Evolutionary conservation across 2,329 filamentous ascomycete genomes (phyloP).

Genomic region (Cytospora piceae): DNA sequence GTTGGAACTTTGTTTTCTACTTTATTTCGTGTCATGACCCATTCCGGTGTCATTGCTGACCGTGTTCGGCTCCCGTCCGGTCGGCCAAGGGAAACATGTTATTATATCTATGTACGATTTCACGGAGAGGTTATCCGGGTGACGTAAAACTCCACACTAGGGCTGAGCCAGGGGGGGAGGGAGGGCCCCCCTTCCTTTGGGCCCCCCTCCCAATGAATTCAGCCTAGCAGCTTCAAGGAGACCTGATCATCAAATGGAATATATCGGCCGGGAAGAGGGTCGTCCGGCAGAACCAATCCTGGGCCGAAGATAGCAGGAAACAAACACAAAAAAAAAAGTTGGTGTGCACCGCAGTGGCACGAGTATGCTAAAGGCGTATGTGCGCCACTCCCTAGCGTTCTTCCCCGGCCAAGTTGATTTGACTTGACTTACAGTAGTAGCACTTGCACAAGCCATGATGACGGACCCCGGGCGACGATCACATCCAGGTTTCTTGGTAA

Average conservation of each 20-base stretch:
- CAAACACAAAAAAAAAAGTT: conserved; percentile 5
- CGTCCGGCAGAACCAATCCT: conserved; percentile 12
- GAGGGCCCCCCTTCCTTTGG: background rate
- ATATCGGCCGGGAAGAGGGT: conserved; percentile 13
- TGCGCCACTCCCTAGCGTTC: conserved; percentile 20
- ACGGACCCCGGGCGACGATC: conserved; percentile 17
- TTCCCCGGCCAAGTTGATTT: conserved; percentile 13
- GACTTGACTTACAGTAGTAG: conserved; percentile 8
- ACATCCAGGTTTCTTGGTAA: conserved; percentile 15
- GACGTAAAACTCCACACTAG: conserved; percentile 29
- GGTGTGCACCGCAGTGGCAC: conserved; percentile 18
- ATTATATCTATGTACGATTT: no score
- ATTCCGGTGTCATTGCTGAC: conserved; percentile 15
- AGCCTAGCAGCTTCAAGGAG: conserved; percentile 9
- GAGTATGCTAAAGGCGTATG: conserved; percentile 12
- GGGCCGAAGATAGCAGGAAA: conserved; percentile 7
- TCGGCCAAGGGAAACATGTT: conserved; percentile 1
- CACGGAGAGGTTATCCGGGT: conserved; percentile 21
- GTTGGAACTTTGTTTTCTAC: background rate
- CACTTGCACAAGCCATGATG: conserved; percentile 14
- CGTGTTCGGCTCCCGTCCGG: conserved; percentile 21
- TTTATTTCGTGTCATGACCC: conserved; percentile 2
- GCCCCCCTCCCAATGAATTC: background rate
- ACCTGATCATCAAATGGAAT: conserved; percentile 6
- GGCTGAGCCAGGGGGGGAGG: conserved; percentile 20